Percentiles rank a stretch among this genome's conserved stretches.
These are phyloP conservation scores for Pythium periplocum DNA, from an alignment of 352 stramenopile genomes.

Conservation along the genomic window DNA sequence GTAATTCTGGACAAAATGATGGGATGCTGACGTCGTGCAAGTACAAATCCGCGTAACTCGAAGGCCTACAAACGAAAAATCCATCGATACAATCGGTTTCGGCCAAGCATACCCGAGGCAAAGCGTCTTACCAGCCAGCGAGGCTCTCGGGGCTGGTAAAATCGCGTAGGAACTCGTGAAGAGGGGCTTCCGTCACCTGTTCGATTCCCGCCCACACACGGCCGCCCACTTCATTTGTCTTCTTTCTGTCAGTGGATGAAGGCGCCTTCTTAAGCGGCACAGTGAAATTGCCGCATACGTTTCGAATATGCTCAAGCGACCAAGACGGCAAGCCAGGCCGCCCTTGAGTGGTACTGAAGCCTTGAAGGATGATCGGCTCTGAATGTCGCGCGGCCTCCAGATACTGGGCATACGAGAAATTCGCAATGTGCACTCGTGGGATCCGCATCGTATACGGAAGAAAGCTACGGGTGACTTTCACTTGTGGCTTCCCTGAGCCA, in stretches of 20 bases:
- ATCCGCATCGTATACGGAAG: slow-evolving; percentile 2
- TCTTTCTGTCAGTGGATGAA: neutral
- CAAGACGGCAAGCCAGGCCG: slow-evolving; percentile 23
- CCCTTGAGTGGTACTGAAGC: slow-evolving; percentile 4
- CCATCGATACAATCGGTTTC: neutral
- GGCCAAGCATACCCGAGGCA: neutral
- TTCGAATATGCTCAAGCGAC: slow-evolving; percentile 11
- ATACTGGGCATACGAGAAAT: slow-evolving; percentile 22
- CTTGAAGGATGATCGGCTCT: slow-evolving; percentile 30
- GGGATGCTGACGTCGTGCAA: slow-evolving; percentile 29
- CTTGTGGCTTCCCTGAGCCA: neutral
- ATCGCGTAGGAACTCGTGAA: slow-evolving; percentile 12
- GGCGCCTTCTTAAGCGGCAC: slow-evolving; percentile 14
- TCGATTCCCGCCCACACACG: slow-evolving; percentile 17
- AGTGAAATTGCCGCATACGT: slow-evolving; percentile 11
- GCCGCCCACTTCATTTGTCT: neutral
- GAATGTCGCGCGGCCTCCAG: slow-evolving; percentile 12
- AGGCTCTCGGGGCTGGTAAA: slow-evolving; percentile 2
- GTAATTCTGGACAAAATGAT: slow-evolving; percentile 23
- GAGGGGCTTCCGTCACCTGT: slow-evolving; percentile 3
- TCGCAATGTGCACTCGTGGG: slow-evolving; percentile 7
- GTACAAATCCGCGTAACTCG: slow-evolving; percentile 22
- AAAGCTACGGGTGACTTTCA: slow-evolving; percentile 2
- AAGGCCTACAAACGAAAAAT: slow-evolving; percentile 5
- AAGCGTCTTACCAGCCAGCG: neutral